Evolutionary conservation across 2,329 filamentous ascomycete species (phyloP).

Genomic region (Penicillium olsonii): DNA sequence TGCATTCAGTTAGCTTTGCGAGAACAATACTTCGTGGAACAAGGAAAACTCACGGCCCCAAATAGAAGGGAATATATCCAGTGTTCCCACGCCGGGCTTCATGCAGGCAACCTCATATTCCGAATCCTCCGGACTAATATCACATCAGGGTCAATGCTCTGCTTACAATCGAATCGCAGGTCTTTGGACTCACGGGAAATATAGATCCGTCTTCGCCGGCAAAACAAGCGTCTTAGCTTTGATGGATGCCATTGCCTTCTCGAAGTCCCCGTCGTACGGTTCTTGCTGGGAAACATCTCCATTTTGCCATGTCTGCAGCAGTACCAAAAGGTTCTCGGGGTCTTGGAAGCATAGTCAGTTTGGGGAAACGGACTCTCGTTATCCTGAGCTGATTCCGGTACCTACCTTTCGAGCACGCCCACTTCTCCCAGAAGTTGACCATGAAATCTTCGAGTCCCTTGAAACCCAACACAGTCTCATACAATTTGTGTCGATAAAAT

Average conservation of each 20-base stretch:
- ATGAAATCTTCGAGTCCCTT: slow-evolving; percentile 73
- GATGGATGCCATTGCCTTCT: slow-evolving; percentile 66
- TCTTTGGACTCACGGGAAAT: slow-evolving; percentile 64
- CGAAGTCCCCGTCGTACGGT: slow-evolving; percentile 68
- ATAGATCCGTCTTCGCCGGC: slow-evolving; percentile 72
- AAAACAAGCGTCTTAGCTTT: slow-evolving; percentile 72
- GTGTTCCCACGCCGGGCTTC: slow-evolving; percentile 58
- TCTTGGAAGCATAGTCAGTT: slow-evolving; percentile 45
- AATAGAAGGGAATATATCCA: slow-evolving; percentile 60
- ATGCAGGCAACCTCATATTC: slow-evolving; percentile 70
- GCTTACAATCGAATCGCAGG: no score
- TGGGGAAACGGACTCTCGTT: no score
- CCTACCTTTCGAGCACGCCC: slow-evolving; percentile 67
- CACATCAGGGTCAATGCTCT: neutral
- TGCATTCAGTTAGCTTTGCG: slow-evolving; percentile 22
- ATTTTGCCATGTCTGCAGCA: slow-evolving; percentile 78
- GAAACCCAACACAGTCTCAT: slow-evolving; percentile 65
- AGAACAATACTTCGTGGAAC: neutral
- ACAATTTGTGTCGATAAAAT: slow-evolving; percentile 73
- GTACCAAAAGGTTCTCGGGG: slow-evolving; percentile 71
- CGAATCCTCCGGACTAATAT: slow-evolving; percentile 68
- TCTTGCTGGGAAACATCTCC: slow-evolving; percentile 70
- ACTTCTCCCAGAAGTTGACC: slow-evolving; percentile 72
- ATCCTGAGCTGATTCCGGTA: no score
- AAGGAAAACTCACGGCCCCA: slow-evolving; percentile 59